phyloP scores from a whole-genome alignment of 805 yeast species.

The Blastobotrys chiropterorum region DNA sequence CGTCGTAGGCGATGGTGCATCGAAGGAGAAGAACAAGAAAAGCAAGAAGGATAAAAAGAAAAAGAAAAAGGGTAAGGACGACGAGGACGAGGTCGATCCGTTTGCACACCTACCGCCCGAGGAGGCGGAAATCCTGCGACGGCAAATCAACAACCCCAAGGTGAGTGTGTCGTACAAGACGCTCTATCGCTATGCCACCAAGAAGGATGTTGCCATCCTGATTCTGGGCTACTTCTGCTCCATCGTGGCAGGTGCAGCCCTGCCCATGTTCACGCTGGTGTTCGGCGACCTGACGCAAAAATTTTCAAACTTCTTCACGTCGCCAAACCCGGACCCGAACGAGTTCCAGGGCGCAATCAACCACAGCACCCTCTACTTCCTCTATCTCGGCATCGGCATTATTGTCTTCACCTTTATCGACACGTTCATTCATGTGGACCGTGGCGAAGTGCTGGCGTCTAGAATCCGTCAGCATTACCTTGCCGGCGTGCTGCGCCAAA shows the following conservation, averaged over 20 bases:
- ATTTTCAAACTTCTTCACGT: conserved; percentile 30
- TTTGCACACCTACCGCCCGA: conserved; percentile 24
- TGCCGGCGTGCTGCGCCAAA: conserved; percentile 34
- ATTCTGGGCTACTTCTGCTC: conserved; percentile 29
- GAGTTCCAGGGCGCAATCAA: conserved; percentile 32
- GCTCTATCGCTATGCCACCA: conserved; percentile 32
- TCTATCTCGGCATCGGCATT: conserved; percentile 36
- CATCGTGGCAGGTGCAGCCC: conserved; percentile 34
- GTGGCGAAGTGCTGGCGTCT: conserved; percentile 37
- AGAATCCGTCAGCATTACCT: conserved; percentile 35
- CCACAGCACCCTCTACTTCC: conserved; percentile 34
- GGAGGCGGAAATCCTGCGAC: conserved; percentile 30
- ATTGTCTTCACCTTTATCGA: conserved; percentile 29
- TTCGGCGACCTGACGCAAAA: conserved; percentile 36
- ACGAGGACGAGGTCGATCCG: conserved; percentile 22
- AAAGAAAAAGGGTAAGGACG: conserved; percentile 6
- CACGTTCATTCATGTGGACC: conserved; percentile 32
- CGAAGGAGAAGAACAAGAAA: conserved; percentile 2
- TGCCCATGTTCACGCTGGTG: conserved; percentile 37
- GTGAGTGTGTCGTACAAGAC: conserved; percentile 25
- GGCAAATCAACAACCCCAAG: conserved; percentile 25
- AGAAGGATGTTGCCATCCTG: conserved; percentile 26
- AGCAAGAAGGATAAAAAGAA: conserved; percentile 2
- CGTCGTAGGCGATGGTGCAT: conserved; percentile 9
- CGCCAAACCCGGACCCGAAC: conserved; percentile 18